Percentiles rank a stretch among this genome's conserved stretches.
phyloP scores from a whole-genome alignment of 305 asterid genomes.

The Petunia hybrid region DNA sequence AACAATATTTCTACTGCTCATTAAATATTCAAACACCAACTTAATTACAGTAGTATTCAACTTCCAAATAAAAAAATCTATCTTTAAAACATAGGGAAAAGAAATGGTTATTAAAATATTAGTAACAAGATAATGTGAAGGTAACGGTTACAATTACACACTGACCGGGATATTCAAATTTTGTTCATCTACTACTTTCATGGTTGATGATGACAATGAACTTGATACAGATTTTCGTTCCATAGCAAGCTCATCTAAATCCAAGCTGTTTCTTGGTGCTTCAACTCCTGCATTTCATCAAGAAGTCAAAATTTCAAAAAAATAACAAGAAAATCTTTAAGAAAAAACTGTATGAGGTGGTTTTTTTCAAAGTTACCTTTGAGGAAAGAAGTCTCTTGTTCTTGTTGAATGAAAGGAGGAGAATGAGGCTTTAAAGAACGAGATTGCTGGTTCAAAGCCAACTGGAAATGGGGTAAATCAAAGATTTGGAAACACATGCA shows the following conservation, averaged over 20 bases:
- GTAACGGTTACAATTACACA: constrained; percentile 53
- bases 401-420: constrained; percentile 44
- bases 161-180: constrained; percentile 44
- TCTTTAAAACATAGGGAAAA: constrained; percentile 42
- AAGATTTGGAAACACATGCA: constrained; percentile 90
- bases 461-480: constrained; percentile 63
- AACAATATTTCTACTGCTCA: not conserved
- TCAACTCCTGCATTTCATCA: constrained; percentile 60
- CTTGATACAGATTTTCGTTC: constrained; percentile 40
- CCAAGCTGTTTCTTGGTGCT: constrained; percentile 95
- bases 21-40: constrained; percentile 20
- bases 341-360: not conserved
- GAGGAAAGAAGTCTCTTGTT: constrained; percentile 30
- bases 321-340: not conserved
- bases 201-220: constrained; percentile 39
- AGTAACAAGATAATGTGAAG: constrained; percentile 6
- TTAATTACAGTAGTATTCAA: constrained; percentile 14
- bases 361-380: constrained; percentile 31
- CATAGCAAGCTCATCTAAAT: constrained; percentile 46
- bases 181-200: constrained; percentile 44
- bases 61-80: constrained; percentile 3
- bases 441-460: constrained; percentile 59
- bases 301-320: not conserved
- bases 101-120: constrained; percentile 23
- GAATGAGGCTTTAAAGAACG: constrained; percentile 38